Base-by-base conservation (phyloP, 108 stramenopile genomes). In the Aureococcus anophagefferens region DNA sequence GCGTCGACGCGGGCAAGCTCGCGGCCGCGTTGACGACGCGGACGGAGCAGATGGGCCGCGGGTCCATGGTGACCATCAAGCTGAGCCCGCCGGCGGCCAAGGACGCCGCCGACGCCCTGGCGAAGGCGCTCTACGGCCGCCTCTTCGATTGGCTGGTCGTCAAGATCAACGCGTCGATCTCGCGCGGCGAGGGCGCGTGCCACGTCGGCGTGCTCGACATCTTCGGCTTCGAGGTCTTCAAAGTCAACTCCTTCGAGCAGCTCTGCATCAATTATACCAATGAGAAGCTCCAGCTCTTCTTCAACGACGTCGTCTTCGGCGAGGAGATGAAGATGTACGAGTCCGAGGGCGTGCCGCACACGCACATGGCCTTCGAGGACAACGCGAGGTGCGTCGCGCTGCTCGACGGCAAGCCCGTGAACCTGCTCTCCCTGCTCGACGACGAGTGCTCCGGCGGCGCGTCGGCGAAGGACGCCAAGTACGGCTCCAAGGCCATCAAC, bases 201-300 rank as follows among this genome's bases (percentile, higher is more conserved):
- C 68, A 63, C 51, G 88, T 92, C 35, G 97, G 97, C 68, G 96
- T 99, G 25, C 82, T 99, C 65, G 99, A 99, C 84, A 99, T 99
- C 73, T 99, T 98, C 74, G 99, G 99, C 35, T 99, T 99, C 72
- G 99, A 99, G 83, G 94, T 94, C 75, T 99, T 99, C 76, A 86
- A 88, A 9, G 78, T 85, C 73, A 99, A 99, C 85, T 93, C 91
- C 33, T 97, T 94, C 65, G 96, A 94, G 77, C 97, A 99, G 85
- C 86, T 99, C 63, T 98, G 96, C 87, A 99, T 99, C 86, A 99
- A 99, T 91, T 99, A 88, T 77, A 94, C 97, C 28, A 99, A 99
- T 83, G 99, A 99, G 80, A 93, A 94, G 34, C 86, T 99, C 63
- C 99, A 99, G 85, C 96, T 98, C 76, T 96, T 97, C 80, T 99